Evolutionary conservation across 495 filamentous ascomycete genomes (phyloP).

Genomic region (Jackrogersella minutella): DNA sequence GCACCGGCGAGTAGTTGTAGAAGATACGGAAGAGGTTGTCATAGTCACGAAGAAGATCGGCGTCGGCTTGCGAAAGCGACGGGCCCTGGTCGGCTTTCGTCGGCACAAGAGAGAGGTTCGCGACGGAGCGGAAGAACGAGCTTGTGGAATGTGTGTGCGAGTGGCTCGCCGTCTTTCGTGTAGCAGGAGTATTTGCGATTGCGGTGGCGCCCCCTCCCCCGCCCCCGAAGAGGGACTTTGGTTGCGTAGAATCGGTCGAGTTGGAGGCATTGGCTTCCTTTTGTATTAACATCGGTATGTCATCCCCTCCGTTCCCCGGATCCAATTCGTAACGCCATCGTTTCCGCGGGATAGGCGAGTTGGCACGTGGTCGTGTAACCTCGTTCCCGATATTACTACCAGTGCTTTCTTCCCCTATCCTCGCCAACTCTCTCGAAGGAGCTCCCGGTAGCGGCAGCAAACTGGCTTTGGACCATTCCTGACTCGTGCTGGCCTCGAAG

Average conservation of each 20-base stretch:
- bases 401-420: constrained; percentile 66
- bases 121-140: constrained; percentile 86
- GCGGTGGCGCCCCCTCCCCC: too few relatives aligned
- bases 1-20: constrained; percentile 84
- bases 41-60: constrained; percentile 84
- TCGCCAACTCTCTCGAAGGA: constrained; percentile 53
- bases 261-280: constrained; percentile 56
- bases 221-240: constrained; percentile 55
- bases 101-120: constrained; percentile 70
- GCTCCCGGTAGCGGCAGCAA: constrained; percentile 43
- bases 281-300: constrained; percentile 88
- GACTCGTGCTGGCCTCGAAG: constrained; percentile 87
- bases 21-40: constrained; percentile 93
- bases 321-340: constrained; percentile 90
- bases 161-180: constrained; percentile 53
- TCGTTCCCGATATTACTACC: constrained; percentile 34
- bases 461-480: constrained; percentile 77
- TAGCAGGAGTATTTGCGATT: constrained; percentile 32
- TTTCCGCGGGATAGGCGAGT: constrained; percentile 57
- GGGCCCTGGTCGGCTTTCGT: constrained; percentile 45
- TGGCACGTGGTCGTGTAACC: constrained; percentile 31
- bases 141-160: constrained; percentile 64
- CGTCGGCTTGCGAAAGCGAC: constrained; percentile 58
- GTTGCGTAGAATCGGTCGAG: constrained; percentile 24
- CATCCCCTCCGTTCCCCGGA: constrained; percentile 73